Evolutionary conservation across 148 eudicot genomes (phyloP).

Genomic region (Chenopodium formosanum): DNA sequence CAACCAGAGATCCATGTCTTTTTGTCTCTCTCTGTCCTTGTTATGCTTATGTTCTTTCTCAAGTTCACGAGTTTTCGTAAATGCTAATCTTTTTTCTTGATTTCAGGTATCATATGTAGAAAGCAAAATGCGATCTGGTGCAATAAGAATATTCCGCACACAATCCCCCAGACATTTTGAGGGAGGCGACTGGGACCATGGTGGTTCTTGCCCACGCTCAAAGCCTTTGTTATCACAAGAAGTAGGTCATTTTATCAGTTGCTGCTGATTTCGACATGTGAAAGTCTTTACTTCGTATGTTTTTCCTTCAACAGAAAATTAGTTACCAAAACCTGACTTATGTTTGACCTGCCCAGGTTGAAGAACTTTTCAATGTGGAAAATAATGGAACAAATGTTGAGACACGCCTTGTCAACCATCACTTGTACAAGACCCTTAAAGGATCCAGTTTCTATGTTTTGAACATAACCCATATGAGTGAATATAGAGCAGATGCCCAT

Average conservation of each 20-base stretch:
- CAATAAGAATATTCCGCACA: slow-evolving; percentile 63
- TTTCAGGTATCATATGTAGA: slow-evolving; percentile 61
- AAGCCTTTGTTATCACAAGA: slow-evolving; percentile 57
- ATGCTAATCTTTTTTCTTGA: slow-evolving; percentile 3
- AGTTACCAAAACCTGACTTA: not conserved
- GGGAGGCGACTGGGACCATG: slow-evolving; percentile 97
- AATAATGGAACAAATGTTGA: slow-evolving; percentile 92
- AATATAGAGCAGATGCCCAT: slow-evolving; percentile 94
- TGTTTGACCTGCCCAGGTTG: slow-evolving; percentile 47
- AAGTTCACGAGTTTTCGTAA: not conserved
- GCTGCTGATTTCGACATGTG: not conserved
- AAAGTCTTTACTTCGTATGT: no score
- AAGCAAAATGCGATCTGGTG: slow-evolving; percentile 46
- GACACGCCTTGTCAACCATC: slow-evolving; percentile 67
- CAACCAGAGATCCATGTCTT: not conserved
- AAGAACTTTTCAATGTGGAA: slow-evolving; percentile 54
- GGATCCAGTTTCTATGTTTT: slow-evolving; percentile 55
- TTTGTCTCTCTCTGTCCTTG: not conserved
- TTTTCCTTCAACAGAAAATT: not conserved
- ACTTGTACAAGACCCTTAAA: slow-evolving; percentile 56
- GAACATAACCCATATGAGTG: slow-evolving; percentile 81
- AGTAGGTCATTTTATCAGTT: slow-evolving; percentile 34
- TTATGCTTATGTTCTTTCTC: not conserved
- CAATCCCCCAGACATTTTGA: slow-evolving; percentile 98
- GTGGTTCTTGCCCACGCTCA: slow-evolving; percentile 77